Conservation (phyloP, 2,329 filamentous ascomycete species). For the Sordariomycetes sp. region DNA sequence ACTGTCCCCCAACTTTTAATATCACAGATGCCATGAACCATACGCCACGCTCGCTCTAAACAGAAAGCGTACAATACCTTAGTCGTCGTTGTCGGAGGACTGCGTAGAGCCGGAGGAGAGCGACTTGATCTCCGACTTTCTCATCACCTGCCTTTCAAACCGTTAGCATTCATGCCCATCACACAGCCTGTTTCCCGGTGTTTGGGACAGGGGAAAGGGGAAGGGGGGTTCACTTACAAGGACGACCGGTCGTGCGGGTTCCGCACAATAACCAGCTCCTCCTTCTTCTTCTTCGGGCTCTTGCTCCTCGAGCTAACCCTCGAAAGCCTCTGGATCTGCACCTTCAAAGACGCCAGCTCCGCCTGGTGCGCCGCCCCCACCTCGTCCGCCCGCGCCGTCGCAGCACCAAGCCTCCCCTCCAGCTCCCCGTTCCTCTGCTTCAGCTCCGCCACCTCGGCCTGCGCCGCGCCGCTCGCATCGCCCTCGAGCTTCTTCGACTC, state of each 20-base stretch:
- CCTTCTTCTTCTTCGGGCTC: constrained; percentile 4
- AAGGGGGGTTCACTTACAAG: background rate
- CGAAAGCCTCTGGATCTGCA: constrained; percentile 2
- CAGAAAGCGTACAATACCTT: background rate
- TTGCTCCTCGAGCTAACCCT: background rate
- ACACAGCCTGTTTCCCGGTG: background rate
- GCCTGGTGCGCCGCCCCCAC: background rate
- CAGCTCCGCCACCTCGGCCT: background rate
- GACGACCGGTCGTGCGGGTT: constrained; percentile 2
- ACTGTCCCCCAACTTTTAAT: background rate
- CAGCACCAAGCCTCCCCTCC: background rate
- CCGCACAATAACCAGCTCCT: constrained; percentile 3
- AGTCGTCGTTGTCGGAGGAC: constrained; percentile 1
- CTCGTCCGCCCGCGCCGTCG: background rate
- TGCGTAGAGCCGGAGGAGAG: background rate
- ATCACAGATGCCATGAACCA: background rate
- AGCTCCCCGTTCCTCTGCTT: background rate
- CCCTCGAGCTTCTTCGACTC: background rate
- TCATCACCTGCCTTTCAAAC: constrained; percentile 1
- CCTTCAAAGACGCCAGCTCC: background rate
- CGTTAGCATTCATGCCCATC: background rate
- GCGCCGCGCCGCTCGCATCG: background rate
- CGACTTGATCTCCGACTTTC: constrained; percentile 2
- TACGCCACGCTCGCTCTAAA: background rate
- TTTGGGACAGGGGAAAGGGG: background rate